phyloP scores from a whole-genome alignment of 2,329 filamentous ascomycete species.

The Metarhizium robertsii region DNA sequence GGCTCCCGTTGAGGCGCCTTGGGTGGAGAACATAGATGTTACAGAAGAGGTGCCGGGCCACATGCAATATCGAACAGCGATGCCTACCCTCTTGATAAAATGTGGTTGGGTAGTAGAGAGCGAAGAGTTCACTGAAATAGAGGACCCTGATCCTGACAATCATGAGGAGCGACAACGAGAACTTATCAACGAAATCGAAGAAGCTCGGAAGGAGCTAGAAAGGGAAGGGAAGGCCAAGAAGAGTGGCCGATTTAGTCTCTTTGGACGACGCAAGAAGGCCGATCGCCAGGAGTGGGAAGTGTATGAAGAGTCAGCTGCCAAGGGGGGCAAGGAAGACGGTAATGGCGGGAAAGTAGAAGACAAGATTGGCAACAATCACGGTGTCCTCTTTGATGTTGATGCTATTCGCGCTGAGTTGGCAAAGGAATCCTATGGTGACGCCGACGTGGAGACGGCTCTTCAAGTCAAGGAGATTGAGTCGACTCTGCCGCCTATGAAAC shows the following conservation, averaged over 20 bases:
- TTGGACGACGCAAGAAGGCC: conserved; percentile 70
- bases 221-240: conserved; percentile 62
- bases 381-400: conserved; percentile 88
- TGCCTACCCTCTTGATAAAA: conserved; percentile 78
- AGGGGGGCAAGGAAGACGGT: conserved; percentile 19
- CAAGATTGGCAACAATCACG: conserved; percentile 39
- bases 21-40: conserved; percentile 82
- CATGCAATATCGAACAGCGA: conserved; percentile 91
- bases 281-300: conserved; percentile 91
- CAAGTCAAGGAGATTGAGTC: conserved; percentile 75
- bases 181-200: conserved; percentile 93
- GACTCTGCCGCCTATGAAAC: conserved; percentile 82
- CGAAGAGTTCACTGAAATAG: conserved; percentile 92
- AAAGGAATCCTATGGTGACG: conserved; percentile 44
- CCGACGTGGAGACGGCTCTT: conserved; percentile 40
- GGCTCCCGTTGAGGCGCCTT: conserved; percentile 66
- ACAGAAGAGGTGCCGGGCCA: conserved; percentile 81
- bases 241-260: conserved; percentile 54
- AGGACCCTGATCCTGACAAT: conserved; percentile 93
- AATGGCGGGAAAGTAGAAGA: conserved; percentile 28
- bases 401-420: conserved; percentile 83
- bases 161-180: conserved; percentile 81
- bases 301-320: conserved; percentile 60
- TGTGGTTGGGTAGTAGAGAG: conserved; percentile 87
- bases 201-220: conserved; percentile 79